Conservation (phyloP, 2,329 filamentous ascomycete species). For the Neurospora sp. region DNA sequence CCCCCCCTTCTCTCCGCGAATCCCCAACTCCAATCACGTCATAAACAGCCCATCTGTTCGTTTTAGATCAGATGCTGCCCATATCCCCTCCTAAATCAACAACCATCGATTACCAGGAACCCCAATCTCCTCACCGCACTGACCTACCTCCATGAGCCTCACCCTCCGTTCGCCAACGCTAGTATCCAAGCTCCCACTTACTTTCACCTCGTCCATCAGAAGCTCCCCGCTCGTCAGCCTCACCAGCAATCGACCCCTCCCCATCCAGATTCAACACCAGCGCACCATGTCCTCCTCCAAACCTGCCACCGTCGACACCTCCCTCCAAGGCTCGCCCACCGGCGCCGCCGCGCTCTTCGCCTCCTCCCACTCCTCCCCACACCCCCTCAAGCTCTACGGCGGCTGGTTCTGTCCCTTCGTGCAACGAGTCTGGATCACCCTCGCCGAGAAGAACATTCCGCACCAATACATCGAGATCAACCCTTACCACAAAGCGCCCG, state of each 20-base stretch:
- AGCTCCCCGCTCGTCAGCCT: not conserved
- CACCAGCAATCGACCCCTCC: not conserved
- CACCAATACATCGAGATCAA: slow-evolving; percentile 73
- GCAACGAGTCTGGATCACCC: slow-evolving; percentile 62
- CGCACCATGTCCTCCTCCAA: not conserved
- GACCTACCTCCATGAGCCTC: not conserved
- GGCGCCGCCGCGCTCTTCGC: slow-evolving; percentile 40
- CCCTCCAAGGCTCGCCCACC: slow-evolving; percentile 34
- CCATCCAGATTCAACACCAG: not conserved
- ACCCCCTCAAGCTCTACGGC: slow-evolving; percentile 56
- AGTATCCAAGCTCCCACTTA: not conserved
- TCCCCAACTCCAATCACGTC: not conserved
- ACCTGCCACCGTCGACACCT: slow-evolving; percentile 31
- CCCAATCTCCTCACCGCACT: not conserved
- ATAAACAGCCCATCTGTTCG: not conserved
- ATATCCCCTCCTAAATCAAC: not conserved
- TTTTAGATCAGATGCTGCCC: not conserved
- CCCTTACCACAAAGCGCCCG: slow-evolving; percentile 62
- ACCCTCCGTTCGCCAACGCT: not conserved
- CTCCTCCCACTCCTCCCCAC: slow-evolving; percentile 32
- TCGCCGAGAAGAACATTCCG: slow-evolving; percentile 62
- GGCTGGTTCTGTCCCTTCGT: slow-evolving; percentile 68
- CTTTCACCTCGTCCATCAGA: not conserved
- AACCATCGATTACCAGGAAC: not conserved
- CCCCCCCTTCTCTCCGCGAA: not conserved